Conservation (phyloP, 2,329 filamentous ascomycete species). For the Claviceps fusiformis region DNA sequence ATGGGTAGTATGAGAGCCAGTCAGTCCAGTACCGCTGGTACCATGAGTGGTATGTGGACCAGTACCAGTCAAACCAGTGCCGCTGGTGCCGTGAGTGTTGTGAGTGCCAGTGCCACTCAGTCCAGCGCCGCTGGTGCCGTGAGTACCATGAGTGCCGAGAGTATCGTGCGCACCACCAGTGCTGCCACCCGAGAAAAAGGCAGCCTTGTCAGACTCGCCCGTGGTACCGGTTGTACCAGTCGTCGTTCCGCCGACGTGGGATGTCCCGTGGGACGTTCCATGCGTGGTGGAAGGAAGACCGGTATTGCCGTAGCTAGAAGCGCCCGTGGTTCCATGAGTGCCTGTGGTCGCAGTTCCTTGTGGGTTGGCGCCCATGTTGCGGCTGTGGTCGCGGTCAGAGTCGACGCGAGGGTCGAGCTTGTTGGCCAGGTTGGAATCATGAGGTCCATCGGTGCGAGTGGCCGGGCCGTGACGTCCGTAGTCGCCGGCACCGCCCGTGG, state of each 20-base stretch:
- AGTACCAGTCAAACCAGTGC: conserved; percentile 5
- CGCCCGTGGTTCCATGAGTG: conserved; percentile 2
- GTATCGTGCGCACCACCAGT: conserved; percentile 12
- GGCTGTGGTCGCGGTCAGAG: conserved; percentile 32
- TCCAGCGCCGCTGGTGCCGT: background rate
- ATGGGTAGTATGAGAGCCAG: conserved; percentile 8
- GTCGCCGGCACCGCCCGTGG: conserved; percentile 5
- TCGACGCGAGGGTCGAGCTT: conserved; percentile 41
- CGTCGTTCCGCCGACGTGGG: background rate
- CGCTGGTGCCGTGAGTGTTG: background rate
- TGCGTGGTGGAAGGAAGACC: background rate
- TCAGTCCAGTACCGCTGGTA: background rate
- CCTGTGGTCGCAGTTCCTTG: conserved; percentile 12
- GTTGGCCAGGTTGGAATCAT: conserved; percentile 33
- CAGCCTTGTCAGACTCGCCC: conserved; percentile 11
- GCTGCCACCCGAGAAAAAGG: background rate
- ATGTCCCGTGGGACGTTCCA: background rate
- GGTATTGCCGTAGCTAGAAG: background rate
- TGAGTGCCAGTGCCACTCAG: conserved; percentile 6
- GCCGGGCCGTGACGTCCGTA: conserved; percentile 15
- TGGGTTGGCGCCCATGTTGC: conserved; percentile 19
- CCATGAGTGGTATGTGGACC: conserved; percentile 1
- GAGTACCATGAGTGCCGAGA: conserved; percentile 18
- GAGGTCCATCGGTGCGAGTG: conserved; percentile 27
- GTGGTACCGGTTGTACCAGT: conserved; percentile 1